Evolutionary conservation across 805 yeast genomes (phyloP).

Genomic region (Saccharomycopsis babjevae): DNA sequence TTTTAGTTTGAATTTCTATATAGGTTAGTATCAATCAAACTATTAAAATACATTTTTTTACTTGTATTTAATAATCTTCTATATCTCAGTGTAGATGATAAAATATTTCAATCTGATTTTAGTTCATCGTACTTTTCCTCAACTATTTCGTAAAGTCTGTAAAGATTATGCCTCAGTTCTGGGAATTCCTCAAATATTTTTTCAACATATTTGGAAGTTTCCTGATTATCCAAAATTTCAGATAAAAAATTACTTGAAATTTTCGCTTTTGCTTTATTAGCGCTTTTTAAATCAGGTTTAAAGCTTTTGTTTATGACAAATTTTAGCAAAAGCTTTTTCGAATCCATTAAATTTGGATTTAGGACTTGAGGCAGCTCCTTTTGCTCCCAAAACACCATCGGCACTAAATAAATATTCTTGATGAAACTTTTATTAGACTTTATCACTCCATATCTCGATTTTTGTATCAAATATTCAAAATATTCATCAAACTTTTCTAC

Average conservation of each 20-base stretch:
- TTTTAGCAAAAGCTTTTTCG: neutral
- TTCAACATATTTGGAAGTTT: neutral
- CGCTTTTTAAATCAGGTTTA: neutral
- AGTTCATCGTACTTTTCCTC: neutral
- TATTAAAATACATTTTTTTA: too few relatives aligned
- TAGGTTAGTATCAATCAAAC: neutral
- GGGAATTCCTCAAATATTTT: neutral
- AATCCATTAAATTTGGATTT: neutral
- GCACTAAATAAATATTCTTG: neutral
- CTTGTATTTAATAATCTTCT: too few relatives aligned
- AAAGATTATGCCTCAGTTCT: neutral
- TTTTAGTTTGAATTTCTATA: neutral
- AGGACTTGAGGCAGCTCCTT: neutral
- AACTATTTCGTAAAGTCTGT: neutral
- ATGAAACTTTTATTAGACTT: conserved; percentile 22
- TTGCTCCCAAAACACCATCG: neutral
- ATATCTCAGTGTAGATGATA: neutral
- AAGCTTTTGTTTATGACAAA: neutral
- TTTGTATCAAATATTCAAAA: conserved; percentile 28
- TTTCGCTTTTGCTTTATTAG: neutral
- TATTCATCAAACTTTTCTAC: neutral
- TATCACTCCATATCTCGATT: conserved; percentile 37
- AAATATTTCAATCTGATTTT: neutral
- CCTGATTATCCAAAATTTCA: neutral
- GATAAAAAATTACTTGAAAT: neutral